Evolutionary conservation across 179 eudicot genomes (phyloP).

Genomic region (Spergularia azorica): DNA sequence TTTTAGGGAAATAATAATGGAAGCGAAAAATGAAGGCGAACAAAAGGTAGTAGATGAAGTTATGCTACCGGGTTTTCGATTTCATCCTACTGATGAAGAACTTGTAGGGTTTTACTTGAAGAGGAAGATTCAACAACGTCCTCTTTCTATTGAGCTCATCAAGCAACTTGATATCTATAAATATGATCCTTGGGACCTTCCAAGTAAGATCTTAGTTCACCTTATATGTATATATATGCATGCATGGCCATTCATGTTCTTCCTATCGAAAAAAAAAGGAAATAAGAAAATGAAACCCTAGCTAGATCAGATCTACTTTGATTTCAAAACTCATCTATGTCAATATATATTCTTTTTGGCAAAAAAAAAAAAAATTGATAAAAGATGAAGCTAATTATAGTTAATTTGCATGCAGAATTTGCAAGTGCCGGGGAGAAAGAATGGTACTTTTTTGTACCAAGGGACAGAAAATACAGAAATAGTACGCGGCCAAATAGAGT

Average conservation of each 20-base stretch:
- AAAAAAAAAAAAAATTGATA: too few species aligned
- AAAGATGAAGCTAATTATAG: neutral
- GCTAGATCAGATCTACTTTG: neutral
- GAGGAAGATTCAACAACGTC: conserved; percentile 75
- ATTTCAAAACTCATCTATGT: too few species aligned
- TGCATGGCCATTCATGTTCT: neutral
- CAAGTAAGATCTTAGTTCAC: conserved; percentile 53
- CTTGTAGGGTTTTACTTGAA: conserved; percentile 90
- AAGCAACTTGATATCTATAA: conserved; percentile 90
- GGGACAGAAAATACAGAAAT: conserved; percentile 86
- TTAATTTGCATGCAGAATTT: conserved; percentile 51
- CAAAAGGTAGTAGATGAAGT: conserved; percentile 58
- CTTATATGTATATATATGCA: too few species aligned
- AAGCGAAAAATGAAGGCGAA: conserved; percentile 45
- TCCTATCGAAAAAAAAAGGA: neutral
- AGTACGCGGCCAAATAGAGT: conserved; percentile 85
- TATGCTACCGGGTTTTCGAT: conserved; percentile 86
- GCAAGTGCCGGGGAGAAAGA: conserved; percentile 82
- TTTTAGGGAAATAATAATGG: conserved; percentile 28
- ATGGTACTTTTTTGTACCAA: conserved; percentile 88
- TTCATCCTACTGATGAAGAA: conserved; percentile 96
- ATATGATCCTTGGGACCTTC: conserved; percentile 98
- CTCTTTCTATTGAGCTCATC: conserved; percentile 86
- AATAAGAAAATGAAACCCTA: neutral
- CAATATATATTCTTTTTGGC: too few species aligned